phyloP scores from a whole-genome alignment of 2,329 filamentous ascomycete genomes.

The Phialocephala subalpina region DNA sequence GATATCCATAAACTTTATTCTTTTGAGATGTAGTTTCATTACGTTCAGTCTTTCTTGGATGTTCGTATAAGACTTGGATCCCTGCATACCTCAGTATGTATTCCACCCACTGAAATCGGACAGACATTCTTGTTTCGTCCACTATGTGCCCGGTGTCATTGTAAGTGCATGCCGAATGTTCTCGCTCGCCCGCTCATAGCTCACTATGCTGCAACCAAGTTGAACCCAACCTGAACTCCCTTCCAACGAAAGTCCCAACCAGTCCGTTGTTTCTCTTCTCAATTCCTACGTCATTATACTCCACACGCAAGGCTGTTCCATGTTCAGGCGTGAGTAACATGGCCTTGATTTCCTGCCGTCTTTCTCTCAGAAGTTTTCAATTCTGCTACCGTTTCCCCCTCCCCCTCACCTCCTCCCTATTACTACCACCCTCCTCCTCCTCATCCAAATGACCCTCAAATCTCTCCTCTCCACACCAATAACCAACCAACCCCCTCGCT shows the following conservation, averaged over 20 bases:
- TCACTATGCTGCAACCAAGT: background rate
- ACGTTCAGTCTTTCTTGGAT: background rate
- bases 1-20: background rate
- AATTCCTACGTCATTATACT: too few species aligned
- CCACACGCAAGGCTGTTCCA: too few species aligned
- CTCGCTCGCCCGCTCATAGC: background rate
- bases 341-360: background rate
- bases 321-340: too few species aligned
- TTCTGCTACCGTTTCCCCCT: background rate
- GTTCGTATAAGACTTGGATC: too few species aligned
- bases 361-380: background rate
- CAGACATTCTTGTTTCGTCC: too few species aligned
- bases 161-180: too few species aligned
- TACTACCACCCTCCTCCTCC: constrained; percentile 9
- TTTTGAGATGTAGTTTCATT: background rate
- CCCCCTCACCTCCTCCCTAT: background rate
- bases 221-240: background rate
- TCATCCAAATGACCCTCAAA: constrained; percentile 50
- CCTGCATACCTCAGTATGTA: too few species aligned
- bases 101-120: too few species aligned
- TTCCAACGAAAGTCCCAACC: background rate
- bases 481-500: constrained; percentile 74
- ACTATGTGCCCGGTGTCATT: too few species aligned
- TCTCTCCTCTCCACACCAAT: constrained; percentile 67
- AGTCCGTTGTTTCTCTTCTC: background rate